Conservation (phyloP, 495 filamentous ascomycete species). For the Astrothelium subdiscretum region DNA sequence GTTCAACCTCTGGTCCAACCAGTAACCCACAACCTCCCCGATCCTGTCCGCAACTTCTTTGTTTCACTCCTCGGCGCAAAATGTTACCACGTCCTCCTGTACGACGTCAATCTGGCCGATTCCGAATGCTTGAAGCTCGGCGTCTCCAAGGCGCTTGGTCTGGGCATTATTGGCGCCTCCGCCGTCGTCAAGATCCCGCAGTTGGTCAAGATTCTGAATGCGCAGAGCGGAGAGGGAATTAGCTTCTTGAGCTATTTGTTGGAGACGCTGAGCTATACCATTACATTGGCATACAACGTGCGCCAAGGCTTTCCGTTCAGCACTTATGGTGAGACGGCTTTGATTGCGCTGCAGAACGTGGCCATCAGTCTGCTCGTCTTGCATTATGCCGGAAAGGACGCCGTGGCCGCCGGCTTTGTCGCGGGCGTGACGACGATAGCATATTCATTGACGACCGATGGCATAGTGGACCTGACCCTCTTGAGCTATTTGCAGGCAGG, state of each 20-base stretch:
- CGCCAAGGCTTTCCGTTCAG: conserved; percentile 87
- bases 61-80: conserved; percentile 64
- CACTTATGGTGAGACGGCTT: conserved; percentile 86
- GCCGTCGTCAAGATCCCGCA: conserved; percentile 92
- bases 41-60: conserved; percentile 62
- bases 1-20: conserved; percentile 60
- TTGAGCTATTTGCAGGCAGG: conserved; percentile 73
- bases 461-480: conserved; percentile 52
- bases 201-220: conserved; percentile 76
- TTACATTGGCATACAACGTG: conserved; percentile 78
- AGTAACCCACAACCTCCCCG: conserved; percentile 66
- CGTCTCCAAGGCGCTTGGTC: conserved; percentile 82
- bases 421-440: conserved; percentile 56
- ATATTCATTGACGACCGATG: conserved; percentile 53
- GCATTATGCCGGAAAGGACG: conserved; percentile 54
- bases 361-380: conserved; percentile 75
- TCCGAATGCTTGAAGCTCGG: conserved; percentile 70
- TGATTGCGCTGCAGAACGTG: conserved; percentile 86
- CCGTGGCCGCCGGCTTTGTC: conserved; percentile 58
- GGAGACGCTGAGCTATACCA: conserved; percentile 74
- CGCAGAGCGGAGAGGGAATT: conserved; percentile 67
- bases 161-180: conserved; percentile 80
- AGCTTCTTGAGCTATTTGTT: conserved; percentile 84
- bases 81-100: conserved; percentile 75
- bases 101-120: conserved; percentile 63